phyloP scores from a whole-genome alignment of 768 basidiomycete species.

The Phylloporus scabripes region DNA sequence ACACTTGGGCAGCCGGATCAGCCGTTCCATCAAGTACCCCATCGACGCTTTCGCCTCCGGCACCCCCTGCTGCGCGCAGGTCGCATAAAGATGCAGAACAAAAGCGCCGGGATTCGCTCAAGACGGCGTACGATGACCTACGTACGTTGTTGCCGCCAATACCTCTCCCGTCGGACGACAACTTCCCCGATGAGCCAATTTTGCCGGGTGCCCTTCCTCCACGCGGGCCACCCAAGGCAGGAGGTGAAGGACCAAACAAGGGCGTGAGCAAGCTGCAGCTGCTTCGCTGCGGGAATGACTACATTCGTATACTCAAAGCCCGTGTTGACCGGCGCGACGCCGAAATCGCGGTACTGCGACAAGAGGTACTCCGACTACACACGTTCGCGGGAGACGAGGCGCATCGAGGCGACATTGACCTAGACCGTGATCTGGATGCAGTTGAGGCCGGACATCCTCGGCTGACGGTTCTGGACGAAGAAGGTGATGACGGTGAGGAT shows the following conservation, averaged over 20 bases:
- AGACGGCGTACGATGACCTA: conserved; percentile 86
- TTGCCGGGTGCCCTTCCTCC: conserved; percentile 88
- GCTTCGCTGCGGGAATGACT: conserved; percentile 87
- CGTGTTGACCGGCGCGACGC: conserved; percentile 76
- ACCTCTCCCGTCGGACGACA: conserved; percentile 71
- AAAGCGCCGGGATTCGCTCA: conserved; percentile 93
- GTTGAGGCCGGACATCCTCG: conserved; percentile 19
- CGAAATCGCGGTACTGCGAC: conserved; percentile 64
- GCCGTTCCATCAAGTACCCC: conserved; percentile 24
- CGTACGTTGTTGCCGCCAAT: conserved; percentile 83
- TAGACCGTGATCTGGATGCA: conserved; percentile 29
- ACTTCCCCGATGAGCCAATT: conserved; percentile 63
- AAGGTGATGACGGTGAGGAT: conserved; percentile 31
- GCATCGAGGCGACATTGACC: conserved; percentile 21
- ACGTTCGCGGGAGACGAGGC: conserved; percentile 25
- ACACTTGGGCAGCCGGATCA: conserved; percentile 30
- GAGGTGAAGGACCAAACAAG: conserved; percentile 90
- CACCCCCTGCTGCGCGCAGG: conserved; percentile 56
- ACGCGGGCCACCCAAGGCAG: conserved; percentile 78
- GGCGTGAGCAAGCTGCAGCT: conserved; percentile 92
- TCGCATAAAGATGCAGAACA: conserved; percentile 97
- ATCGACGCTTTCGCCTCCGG: conserved; percentile 31
- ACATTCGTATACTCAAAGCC: conserved; percentile 67
- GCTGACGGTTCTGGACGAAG: conserved; percentile 26
- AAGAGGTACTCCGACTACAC: conserved; percentile 61